Percentiles rank a stretch among this genome's conserved stretches.
Conservation (phyloP, 306 rosid species). For the Leucaena leucocephala region DNA sequence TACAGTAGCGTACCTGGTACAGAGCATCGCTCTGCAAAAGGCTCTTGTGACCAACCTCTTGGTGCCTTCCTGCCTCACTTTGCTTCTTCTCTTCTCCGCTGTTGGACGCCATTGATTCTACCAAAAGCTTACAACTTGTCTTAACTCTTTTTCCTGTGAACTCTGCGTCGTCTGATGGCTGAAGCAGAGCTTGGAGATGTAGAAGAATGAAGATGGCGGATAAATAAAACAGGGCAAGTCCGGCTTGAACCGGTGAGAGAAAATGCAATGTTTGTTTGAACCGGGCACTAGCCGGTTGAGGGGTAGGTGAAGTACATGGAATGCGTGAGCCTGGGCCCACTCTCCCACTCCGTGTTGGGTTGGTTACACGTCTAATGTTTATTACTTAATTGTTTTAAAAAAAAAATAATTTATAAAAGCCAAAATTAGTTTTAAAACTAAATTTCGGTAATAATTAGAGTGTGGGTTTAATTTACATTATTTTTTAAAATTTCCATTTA, state of each 20-base stretch:
- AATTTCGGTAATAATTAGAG: too few relatives aligned
- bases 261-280: slow-evolving; percentile 11
- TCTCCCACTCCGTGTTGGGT: too few relatives aligned
- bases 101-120: neutral
- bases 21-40: slow-evolving; percentile 94
- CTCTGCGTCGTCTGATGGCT: neutral
- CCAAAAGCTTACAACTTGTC: too few relatives aligned
- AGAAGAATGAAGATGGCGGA: neutral
- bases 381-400: too few relatives aligned
- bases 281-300: slow-evolving; percentile 47
- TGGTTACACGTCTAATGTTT: too few relatives aligned
- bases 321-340: slow-evolving; percentile 31
- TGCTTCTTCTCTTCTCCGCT: slow-evolving; percentile 13
- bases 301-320: slow-evolving; percentile 48
- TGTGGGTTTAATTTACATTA: neutral
- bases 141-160: neutral
- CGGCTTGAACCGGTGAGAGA: slow-evolving; percentile 42
- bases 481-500: too few relatives aligned
- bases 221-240: slow-evolving; percentile 21
- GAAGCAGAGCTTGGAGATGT: slow-evolving; percentile 18
- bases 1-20: slow-evolving; percentile 59
- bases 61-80: slow-evolving; percentile 70
- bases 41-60: slow-evolving; percentile 98
- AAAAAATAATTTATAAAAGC: too few relatives aligned
- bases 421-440: too few relatives aligned